Evolutionary conservation across 2,329 filamentous ascomycete species (phyloP).

Genomic region (Claviceps fusiformis): DNA sequence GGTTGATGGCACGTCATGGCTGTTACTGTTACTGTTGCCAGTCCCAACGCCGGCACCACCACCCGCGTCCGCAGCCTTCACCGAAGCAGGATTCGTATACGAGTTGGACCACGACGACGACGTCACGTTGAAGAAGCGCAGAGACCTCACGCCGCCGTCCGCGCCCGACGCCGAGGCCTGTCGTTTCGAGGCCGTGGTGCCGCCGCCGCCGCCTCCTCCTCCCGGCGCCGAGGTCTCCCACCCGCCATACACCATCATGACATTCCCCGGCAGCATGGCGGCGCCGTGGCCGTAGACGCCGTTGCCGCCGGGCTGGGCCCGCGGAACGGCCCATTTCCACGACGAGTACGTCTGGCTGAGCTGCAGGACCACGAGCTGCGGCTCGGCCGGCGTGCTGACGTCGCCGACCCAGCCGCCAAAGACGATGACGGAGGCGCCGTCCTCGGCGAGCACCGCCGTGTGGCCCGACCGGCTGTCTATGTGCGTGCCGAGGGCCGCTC

Average conservation of each 20-base stretch:
- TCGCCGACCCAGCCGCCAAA: conserved; percentile 91
- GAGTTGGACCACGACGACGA: conserved; percentile 37
- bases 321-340: conserved; percentile 59
- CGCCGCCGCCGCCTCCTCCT: conserved; percentile 5
- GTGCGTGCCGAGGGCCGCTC: neutral
- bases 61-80: neutral
- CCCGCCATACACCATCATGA: conserved; percentile 55
- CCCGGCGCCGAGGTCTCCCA: conserved; percentile 31
- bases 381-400: conserved; percentile 58
- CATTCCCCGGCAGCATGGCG: conserved; percentile 48
- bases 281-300: conserved; percentile 53
- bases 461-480: conserved; percentile 83
- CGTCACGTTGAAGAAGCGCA: conserved; percentile 43
- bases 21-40: too few relatives aligned
- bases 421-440: conserved; percentile 65
- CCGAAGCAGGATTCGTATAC: conserved; percentile 32
- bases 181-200: conserved; percentile 17
- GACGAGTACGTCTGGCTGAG: conserved; percentile 62
- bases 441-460: conserved; percentile 65
- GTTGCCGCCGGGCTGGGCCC: conserved; percentile 27
- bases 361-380: conserved; percentile 66
- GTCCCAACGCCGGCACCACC: neutral
- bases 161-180: conserved; percentile 11
- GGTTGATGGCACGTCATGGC: neutral
- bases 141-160: conserved; percentile 5